Evolutionary conservation across 495 filamentous ascomycete species (phyloP), one percentile per base, ranked within the genome.

Genomic region (Clavariopsis aquatica): DNA sequence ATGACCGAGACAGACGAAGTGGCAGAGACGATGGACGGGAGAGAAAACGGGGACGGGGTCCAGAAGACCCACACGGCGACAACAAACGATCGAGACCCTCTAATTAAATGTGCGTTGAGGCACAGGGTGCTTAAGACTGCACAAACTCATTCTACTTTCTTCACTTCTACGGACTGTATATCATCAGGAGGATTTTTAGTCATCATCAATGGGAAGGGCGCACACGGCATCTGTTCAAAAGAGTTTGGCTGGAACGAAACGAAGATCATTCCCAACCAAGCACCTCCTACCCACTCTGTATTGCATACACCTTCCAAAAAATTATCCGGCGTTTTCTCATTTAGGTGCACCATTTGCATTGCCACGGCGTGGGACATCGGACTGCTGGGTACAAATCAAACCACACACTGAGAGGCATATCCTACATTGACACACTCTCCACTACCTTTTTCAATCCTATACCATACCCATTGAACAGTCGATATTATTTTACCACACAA

Each of bases 21-120:
- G 47, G 49, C 46, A 49, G 57, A 15, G 57, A 52, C 24, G 57
- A 52, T 29, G 45, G 24, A 6, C 19, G 62, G 22, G 62, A 58
- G n/a, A 28, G 38, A 51, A 71, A 71, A 65, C 63, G 69, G 63
- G 64, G 51, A 57, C 46, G 64, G 2, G 65, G 52, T 19, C 43
- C 43, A 7, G 68, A 57, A 24, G 62, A 59, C 22, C 27, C 36
- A 26, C 62, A 60, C 23, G 62, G 56, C 27, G 62, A 65, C 54
- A 34, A 23, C 47, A 65, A 65, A 55, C 54, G 62, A 22, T 23
- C 54, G 23, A 47, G 62, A 31, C 46, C 54, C 23, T 53, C 51
- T 7, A 54, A 54, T 27, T 49, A 24, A 27, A 49, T 17, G 38
- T 8, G 38, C 8, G 4, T 17, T n/a, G 38, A 43, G n/a, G 38